A percentile compares a stretch with the other conserved stretches of the same genome.
These are phyloP conservation scores for Hericium alpestre DNA, from an alignment of 768 basidiomycete genomes.

Conservation along the genomic window DNA sequence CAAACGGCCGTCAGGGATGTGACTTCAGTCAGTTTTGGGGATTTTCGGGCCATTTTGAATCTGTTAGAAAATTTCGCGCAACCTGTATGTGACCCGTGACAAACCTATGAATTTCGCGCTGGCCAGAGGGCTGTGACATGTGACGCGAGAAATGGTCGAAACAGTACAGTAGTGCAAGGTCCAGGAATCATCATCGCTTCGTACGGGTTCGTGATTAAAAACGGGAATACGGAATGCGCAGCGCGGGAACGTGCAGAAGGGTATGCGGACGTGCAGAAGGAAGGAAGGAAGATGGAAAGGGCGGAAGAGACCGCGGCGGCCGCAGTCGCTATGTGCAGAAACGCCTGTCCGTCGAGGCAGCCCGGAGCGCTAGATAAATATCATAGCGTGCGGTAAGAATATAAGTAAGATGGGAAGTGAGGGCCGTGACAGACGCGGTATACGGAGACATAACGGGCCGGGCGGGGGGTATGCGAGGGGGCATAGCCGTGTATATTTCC, in stretches of 20 bases:
- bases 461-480: not conserved
- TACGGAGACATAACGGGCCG: not conserved
- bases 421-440: not conserved
- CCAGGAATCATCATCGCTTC: not conserved
- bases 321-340: not conserved
- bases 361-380: not conserved
- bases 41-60: too few species aligned
- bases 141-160: too few species aligned
- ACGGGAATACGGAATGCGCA: not conserved
- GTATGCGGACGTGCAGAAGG: not conserved
- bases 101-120: too few species aligned
- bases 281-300: not conserved
- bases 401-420: not conserved
- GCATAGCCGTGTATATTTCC: not conserved
- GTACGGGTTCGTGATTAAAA: constrained; percentile 1
- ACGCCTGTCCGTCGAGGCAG: not conserved
- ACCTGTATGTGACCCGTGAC: too few species aligned
- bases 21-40: too few species aligned
- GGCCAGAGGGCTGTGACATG: too few species aligned
- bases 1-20: too few species aligned
- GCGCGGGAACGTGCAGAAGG: not conserved
- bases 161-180: not conserved
- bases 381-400: not conserved
- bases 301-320: not conserved
- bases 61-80: too few species aligned